Evolutionary conservation across 768 basidiomycete genomes (phyloP), one percentile per base, ranked within the genome.

Genomic region (Lentinula raphanica): DNA sequence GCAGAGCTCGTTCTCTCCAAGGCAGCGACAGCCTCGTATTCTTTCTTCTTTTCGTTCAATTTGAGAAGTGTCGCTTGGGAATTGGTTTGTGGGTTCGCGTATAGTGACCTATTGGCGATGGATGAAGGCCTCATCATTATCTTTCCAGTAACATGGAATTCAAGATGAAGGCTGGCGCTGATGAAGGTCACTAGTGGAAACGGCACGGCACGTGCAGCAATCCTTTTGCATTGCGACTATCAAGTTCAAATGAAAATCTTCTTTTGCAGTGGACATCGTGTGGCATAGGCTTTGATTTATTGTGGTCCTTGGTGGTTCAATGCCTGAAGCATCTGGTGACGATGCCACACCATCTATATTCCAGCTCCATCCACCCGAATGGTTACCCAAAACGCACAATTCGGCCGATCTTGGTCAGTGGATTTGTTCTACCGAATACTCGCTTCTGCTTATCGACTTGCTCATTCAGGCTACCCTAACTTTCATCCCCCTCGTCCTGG

Each of bases 1-100:
- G 84, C 68, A 5, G 79, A 69, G 56, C 82, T 86, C 0, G 86
- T 83, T 55, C 77, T 75, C 65, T 90, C 87, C 5, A 92, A 74
- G 1, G 89, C 89, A 21, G 81, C 78, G 25, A 90, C 86, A 0
- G 87, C 88, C 56, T 90, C 88, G 56, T 76, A 83, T 68, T 92
- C 90, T 66, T 89, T 91, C 74, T 89, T 91, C 75, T 91, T 91
- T 65, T 92, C 89, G 2, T 77, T 56, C 44, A 89, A 77, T 62
- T 85, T 86, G 17, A 81, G 76, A 1, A 72, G 59, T 1, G 83
- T 78, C 0, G 81, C 82, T 1, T 81, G 73, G 50, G 74, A 78
- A 40, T 74, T 74, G 6, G 71, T 69, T 35, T 78, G 72, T 6
- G 74, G 66, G 58, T 71, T 67, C 36, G 72, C 73, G 62, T 84